Evolutionary conservation across 164 flowering plant genomes (phyloP), one percentile per base, ranked within the genome.

Genomic region (Berberis thunbergii): DNA sequence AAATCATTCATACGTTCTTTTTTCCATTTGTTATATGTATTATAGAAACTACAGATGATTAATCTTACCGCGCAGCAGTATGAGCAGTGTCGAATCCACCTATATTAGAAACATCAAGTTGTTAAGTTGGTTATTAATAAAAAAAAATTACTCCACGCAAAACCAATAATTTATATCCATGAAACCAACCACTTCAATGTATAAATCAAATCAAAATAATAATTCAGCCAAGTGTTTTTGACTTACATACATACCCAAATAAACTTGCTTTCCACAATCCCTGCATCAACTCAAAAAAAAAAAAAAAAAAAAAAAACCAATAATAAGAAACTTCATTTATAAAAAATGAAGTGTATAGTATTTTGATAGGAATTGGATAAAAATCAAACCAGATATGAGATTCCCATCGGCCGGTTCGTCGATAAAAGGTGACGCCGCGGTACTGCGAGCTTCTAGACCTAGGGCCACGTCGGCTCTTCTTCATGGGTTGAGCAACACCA

Each of bases 401-500:
- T 70, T 95, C 99, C 99, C 99, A 95, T 1, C 99, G 81, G 45
- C 91, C 95, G 6, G 95, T 88, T 61, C 95, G 69, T 66, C 91
- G 70, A 75, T 88, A 88, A 65, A 81, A 88, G 2, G 95, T 88
- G 48, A 88, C 91, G 0, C 95, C 95, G 2, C 95, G 76, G 63
- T 86, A 88, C 73, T 88, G 95, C 0, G 95, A 88, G 75, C 95
- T 88, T 61, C 91, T 71, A 2, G 99, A 95, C 86, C 99, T 61
- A 0, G 99, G 99, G 0, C 99, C 99, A 0, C 99, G 80, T 54
- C 99, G 77, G 69, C 96, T 88, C 76, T 89, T 95, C 84, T 89
- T 95, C 72, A 83, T 12, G 43, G 91, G 89, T 75, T 82, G 96
- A 1, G 82, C 45, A 38, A 60, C 70, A 45, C 70, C 83, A 6